Percentiles rank a stretch among this genome's conserved stretches.
Evolutionary conservation across 257 asterid genomes (phyloP).

Genomic region (Solanum acaule): DNA sequence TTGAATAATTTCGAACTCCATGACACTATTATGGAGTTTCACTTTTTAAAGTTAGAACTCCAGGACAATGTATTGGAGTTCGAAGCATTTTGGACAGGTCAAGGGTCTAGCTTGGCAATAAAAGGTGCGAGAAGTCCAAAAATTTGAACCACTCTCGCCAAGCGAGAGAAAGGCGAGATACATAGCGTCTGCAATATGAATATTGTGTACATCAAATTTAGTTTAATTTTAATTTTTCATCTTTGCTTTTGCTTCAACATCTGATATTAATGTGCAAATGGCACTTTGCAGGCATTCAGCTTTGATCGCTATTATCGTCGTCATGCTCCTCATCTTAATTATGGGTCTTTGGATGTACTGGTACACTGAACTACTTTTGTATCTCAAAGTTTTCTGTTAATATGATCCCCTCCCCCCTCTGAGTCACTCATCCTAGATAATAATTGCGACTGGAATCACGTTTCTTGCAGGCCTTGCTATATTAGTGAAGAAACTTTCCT

Average conservation of each 20-base stretch:
- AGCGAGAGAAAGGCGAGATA: constrained; percentile 17
- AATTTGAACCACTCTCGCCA: background rate
- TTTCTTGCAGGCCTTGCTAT: constrained; percentile 51
- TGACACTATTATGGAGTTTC: background rate
- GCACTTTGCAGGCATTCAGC: constrained; percentile 45
- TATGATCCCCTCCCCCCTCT: background rate
- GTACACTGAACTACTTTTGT: background rate
- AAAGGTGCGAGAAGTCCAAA: background rate
- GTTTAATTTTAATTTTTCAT: background rate
- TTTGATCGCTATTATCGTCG: constrained; percentile 50
- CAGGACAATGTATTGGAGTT: background rate
- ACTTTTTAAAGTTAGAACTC: background rate
- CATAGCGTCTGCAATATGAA: constrained; percentile 43
- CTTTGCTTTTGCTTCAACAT: background rate
- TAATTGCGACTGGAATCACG: background rate
- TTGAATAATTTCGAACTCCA: background rate
- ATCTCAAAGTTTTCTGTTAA: background rate
- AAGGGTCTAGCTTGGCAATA: background rate
- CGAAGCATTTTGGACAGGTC: background rate
- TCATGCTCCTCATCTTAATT: constrained; percentile 70
- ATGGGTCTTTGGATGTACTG: constrained; percentile 73
- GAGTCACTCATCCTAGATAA: background rate
- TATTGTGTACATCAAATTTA: constrained; percentile 44
- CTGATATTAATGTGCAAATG: constrained; percentile 1
- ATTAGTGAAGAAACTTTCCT: background rate